Percentiles rank a stretch among this genome's conserved stretches.
These are phyloP conservation scores for Anthracocystis panici-leucophaei DNA, from an alignment of 1,284 basidiomycete genomes.

Conservation along the genomic window DNA sequence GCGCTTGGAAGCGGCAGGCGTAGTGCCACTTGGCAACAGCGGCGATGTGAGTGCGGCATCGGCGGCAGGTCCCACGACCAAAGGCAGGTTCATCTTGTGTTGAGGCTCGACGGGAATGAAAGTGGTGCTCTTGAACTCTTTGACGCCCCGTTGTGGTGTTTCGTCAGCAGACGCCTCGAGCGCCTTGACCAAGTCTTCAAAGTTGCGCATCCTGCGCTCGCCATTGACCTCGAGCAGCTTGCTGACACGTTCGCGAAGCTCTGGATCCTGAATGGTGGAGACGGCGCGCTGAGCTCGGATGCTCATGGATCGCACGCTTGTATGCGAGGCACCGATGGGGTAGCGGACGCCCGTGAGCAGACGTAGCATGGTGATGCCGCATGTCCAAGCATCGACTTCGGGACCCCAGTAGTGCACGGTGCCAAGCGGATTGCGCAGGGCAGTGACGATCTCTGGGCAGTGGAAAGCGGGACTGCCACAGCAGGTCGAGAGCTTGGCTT, in stretches of 20 bases:
- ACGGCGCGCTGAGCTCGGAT: slow-evolving; percentile 72
- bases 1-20: slow-evolving; percentile 37
- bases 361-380: slow-evolving; percentile 73
- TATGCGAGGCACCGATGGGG: slow-evolving; percentile 73
- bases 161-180: slow-evolving; percentile 44
- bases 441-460: slow-evolving; percentile 74
- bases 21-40: slow-evolving; percentile 37
- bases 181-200: slow-evolving; percentile 64
- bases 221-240: slow-evolving; percentile 73
- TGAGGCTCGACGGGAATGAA: slow-evolving; percentile 71
- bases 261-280: slow-evolving; percentile 69
- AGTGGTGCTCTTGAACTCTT: slow-evolving; percentile 73
- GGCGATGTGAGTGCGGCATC: slow-evolving; percentile 47
- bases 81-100: slow-evolving; percentile 71
- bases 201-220: slow-evolving; percentile 71
- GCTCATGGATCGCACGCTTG: slow-evolving; percentile 71
- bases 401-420: slow-evolving; percentile 72
- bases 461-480: slow-evolving; percentile 74
- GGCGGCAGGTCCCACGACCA: slow-evolving; percentile 56
- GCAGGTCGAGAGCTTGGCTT: slow-evolving; percentile 74
- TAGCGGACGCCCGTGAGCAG: slow-evolving; percentile 73
- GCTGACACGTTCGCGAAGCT: slow-evolving; percentile 70
- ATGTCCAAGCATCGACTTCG: slow-evolving; percentile 75
- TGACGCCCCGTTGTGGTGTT: slow-evolving; percentile 36
- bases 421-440: slow-evolving; percentile 72